phyloP scores from a whole-genome alignment of 2,329 filamentous ascomycete genomes.

The Fusarium sp. region DNA sequence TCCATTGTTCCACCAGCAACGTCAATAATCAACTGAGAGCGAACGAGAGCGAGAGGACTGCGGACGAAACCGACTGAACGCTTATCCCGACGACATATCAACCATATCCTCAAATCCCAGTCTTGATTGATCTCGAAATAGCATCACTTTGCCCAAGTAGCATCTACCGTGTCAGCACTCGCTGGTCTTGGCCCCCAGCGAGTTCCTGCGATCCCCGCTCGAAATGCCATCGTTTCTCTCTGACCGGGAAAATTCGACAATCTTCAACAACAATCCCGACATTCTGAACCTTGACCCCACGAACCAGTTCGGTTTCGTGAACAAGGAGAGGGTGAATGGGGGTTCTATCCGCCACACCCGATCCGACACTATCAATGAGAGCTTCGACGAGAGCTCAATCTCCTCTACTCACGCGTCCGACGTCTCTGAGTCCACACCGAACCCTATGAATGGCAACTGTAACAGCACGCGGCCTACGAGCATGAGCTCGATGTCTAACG shows the following conservation, averaged over 20 bases:
- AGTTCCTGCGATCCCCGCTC: slow-evolving; percentile 45
- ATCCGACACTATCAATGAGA: slow-evolving; percentile 61
- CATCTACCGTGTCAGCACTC: slow-evolving; percentile 42
- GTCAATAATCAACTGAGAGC: slow-evolving; percentile 34
- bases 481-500: slow-evolving; percentile 70
- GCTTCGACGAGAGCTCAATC: slow-evolving; percentile 65
- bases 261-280: slow-evolving; percentile 56
- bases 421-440: slow-evolving; percentile 58
- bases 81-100: slow-evolving; percentile 22
- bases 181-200: slow-evolving; percentile 41
- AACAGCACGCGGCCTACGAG: slow-evolving; percentile 60
- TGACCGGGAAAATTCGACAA: slow-evolving; percentile 57
- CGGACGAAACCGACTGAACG: slow-evolving; percentile 18
- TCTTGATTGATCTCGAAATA: slow-evolving; percentile 35
- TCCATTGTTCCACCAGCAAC: slow-evolving; percentile 36
- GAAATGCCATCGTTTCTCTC: slow-evolving; percentile 67
- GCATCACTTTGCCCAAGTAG: slow-evolving; percentile 41
- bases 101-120: slow-evolving; percentile 22
- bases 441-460: slow-evolving; percentile 57
- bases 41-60: slow-evolving; percentile 8
- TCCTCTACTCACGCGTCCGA: slow-evolving; percentile 65
- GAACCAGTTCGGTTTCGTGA: slow-evolving; percentile 52
- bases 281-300: slow-evolving; percentile 58
- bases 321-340: slow-evolving; percentile 52
- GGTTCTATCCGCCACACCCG: slow-evolving; percentile 54